Evolutionary conservation across 2,329 filamentous ascomycete genomes (phyloP), one percentile per base, ranked within the genome.

Genomic region (Scytalidium sp.): DNA sequence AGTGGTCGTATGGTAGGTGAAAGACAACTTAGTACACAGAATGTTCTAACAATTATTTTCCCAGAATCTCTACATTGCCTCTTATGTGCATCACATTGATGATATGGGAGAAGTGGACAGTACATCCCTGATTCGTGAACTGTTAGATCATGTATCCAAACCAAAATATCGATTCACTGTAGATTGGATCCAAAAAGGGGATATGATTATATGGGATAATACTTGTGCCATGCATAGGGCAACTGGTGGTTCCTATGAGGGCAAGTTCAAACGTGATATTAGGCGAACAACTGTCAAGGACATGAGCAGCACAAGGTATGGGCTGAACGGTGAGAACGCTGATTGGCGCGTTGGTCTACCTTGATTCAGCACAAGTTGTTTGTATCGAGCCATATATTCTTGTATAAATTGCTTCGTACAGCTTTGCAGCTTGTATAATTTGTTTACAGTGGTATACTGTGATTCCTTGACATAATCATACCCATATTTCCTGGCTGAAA

Each of bases 161-260:
- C 32, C 5, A 15, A 36, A 36, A 57, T 76, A 77, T 54, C 59
- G 70, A 1, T 50, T 74, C 5, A 68, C 65, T 3, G 67, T 80
- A 4, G 62, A 67, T 36, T 83, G 78, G 78, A 55, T 71, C 21
- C 60, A 71, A 10, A 58, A 64, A 0, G 70, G 75, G 0, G 79
- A 82, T 55, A 44, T 82, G 50, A 60, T 82, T n/a, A 68, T 79
- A 15, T 83, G 80, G 79, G 80, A 83, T 52, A 83, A 83, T 55
- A 74, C 75, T 0, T 72, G 69, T 40, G 74, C 76, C 11, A 69
- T 81, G 67, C 79, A 83, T 60, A 64, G 76, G 3, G 76, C 76
- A 0, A 72, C 69, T 2, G 66, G 67, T 1, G 78, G 78, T 0
- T 59, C 60, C 0, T 80, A 75, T 49, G 70, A 71, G 54, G 73